A percentile compares a stretch with the other conserved stretches of the same genome.
These are phyloP conservation scores for Ecytonucleospora hepatopenaei DNA, from an alignment of 371 early-diverging fungal genomes.

Conservation along the genomic window DNA sequence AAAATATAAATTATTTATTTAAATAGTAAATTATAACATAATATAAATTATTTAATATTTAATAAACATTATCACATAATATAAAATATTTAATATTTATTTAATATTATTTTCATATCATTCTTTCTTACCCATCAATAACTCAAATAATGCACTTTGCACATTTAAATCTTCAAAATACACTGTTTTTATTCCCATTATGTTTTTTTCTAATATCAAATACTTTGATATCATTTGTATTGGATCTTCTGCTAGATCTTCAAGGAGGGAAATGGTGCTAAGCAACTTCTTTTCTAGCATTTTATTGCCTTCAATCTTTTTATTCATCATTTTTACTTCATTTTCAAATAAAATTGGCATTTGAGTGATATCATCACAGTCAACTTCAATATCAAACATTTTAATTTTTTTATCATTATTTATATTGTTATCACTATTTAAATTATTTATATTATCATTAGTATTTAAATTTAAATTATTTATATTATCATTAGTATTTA, in stretches of 20 bases:
- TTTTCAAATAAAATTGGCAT: conserved; percentile 44
- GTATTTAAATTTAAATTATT: no score
- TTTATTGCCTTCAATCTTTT: conserved; percentile 46
- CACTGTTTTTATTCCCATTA: conserved; percentile 33
- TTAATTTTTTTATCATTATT: not conserved
- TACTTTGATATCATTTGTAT: conserved; percentile 49
- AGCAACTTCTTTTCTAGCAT: conserved; percentile 37
- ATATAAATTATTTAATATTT: no score
- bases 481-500: conserved; percentile 7
- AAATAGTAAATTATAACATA: no score
- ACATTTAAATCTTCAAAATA: conserved; percentile 48
- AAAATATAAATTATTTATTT: no score
- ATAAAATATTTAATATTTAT: no score
- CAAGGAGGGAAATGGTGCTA: conserved; percentile 29
- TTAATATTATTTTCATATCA: conserved; percentile 9
- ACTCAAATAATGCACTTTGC: conserved; percentile 50
- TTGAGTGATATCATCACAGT: conserved; percentile 48
- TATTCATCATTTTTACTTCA: conserved; percentile 45
- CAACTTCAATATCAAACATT: conserved; percentile 48
- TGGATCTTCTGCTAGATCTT: conserved; percentile 47
- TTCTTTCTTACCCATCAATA: conserved; percentile 39
- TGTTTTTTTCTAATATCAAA: conserved; percentile 41
- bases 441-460: no score
- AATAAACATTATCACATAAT: no score
- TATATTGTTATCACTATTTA: no score